Percentiles rank a stretch among this genome's conserved stretches.
phyloP scores from a whole-genome alignment of 176 grass and related monocot species.

The Aegilops bicornis region DNA sequence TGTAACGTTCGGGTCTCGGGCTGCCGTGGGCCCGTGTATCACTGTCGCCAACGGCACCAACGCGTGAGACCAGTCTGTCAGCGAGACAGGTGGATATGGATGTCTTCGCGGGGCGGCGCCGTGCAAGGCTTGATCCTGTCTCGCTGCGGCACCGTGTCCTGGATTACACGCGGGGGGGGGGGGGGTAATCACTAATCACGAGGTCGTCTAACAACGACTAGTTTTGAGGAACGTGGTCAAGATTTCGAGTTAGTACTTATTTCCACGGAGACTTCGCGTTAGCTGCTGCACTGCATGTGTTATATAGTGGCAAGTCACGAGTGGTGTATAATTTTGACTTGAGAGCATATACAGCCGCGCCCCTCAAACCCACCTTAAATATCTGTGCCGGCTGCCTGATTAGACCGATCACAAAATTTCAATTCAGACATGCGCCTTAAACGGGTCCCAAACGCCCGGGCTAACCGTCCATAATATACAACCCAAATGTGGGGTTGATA shows the following conservation, averaged over 20 bases:
- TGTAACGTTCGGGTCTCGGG: not conserved
- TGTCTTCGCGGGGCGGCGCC: not conserved
- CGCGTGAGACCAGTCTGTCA: not conserved
- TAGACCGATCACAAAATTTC: no score
- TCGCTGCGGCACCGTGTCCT: not conserved
- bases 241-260: not conserved
- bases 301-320: not conserved
- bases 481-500: no score
- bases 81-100: not conserved
- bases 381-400: no score
- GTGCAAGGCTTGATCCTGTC: not conserved
- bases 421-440: no score
- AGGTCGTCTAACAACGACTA: slow-evolving; percentile 21
- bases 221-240: slow-evolving; percentile 17
- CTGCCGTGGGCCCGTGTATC: not conserved
- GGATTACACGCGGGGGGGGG: not conserved
- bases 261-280: not conserved
- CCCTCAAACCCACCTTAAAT: no score
- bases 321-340: not conserved
- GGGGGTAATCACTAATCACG: not conserved
- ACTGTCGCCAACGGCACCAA: not conserved
- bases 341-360: no score
- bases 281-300: not conserved
- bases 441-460: no score
- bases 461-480: no score